These are phyloP conservation scores for Ulvella scutata DNA, from an alignment of 139 green algal genomes.

Conservation along the genomic window DNA sequence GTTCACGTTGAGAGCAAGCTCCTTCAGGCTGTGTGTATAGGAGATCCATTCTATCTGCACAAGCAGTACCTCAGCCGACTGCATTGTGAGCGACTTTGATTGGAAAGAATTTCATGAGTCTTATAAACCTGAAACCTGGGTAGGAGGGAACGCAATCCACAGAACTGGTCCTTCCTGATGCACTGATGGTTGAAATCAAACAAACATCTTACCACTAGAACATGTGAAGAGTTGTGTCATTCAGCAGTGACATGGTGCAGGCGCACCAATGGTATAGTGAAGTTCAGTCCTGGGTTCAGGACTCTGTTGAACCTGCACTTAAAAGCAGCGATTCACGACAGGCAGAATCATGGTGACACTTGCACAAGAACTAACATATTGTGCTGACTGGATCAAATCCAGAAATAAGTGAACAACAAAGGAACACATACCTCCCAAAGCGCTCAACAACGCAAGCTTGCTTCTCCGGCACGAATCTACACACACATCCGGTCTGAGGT, in stretches of 20 bases:
- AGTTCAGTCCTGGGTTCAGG: constrained; percentile 72
- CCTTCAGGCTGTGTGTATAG: constrained; percentile 78
- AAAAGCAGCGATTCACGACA: constrained; percentile 21
- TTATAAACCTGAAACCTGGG: neutral
- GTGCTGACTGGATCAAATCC: too few relatives aligned
- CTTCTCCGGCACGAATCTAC: constrained; percentile 79
- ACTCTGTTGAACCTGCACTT: constrained; percentile 77
- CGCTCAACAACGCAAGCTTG: constrained; percentile 55
- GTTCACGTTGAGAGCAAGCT: constrained; percentile 60
- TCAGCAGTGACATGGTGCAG: too few relatives aligned
- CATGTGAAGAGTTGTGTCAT: too few relatives aligned
- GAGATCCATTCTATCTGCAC: constrained; percentile 65
- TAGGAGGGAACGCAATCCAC: neutral
- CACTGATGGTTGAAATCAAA: neutral
- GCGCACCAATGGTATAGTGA: constrained; percentile 78
- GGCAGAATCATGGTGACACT: constrained; percentile 39
- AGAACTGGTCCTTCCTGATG: neutral
- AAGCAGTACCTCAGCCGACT: too few relatives aligned
- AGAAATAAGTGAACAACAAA: neutral
- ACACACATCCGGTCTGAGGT: too few relatives aligned
- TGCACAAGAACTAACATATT: constrained; percentile 65
- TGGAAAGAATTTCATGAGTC: neutral
- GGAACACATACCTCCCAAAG: neutral
- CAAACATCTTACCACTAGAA: constrained; percentile 3
- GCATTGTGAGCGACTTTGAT: too few relatives aligned